Evolutionary conservation across 148 eudicot genomes (phyloP), one percentile per base, ranked within the genome.

Genomic region (Diospyros lotus): DNA sequence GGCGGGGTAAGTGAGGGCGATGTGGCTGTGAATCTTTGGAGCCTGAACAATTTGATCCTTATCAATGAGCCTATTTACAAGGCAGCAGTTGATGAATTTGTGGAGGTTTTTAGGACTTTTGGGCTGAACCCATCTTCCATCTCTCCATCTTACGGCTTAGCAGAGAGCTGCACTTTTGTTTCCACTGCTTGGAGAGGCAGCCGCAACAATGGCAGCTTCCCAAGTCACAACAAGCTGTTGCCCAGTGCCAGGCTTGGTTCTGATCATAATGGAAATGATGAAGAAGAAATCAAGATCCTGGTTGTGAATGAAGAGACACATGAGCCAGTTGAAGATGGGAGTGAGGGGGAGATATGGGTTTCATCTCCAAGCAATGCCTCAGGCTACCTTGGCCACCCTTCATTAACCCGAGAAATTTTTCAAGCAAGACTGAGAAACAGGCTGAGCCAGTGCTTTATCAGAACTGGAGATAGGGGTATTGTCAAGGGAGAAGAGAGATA

Each of bases 331-430:
- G 69, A 67, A 1, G 86, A 86, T 71, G 89, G 84, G 48, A 12
- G 74, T 11, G 89, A 86, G 77, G 89, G 89, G 3, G 89, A 83
- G 73, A 86, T 86, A 65, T 83, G 84, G 86, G 54, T 86, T 61
- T 81, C 81, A 4, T 86, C 89, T 28, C 86, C 86, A 6, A 83
- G 89, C 79, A 86, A 81, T n/a, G 89, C 84, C 70, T 61, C 64
- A 1, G 89, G 89, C 17, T 86, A 86, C 70, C 71, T 86, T 4
- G 69, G 72, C 61, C 84, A 86, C 66, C 86, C 89, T 18, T 83
- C 79, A 0, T 41, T 83, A 48, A 86, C 89, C 2, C 72, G 64
- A 0, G 79, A 86, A 45, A 65, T 74, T 6, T 86, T 86, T 55
- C 75, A 67, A 38, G 78, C 46, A 44, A 69, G 78, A 45, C 44